These are phyloP conservation scores for Penicillium sp. DNA, from an alignment of 2,329 filamentous ascomycete species.

Conservation along the genomic window DNA sequence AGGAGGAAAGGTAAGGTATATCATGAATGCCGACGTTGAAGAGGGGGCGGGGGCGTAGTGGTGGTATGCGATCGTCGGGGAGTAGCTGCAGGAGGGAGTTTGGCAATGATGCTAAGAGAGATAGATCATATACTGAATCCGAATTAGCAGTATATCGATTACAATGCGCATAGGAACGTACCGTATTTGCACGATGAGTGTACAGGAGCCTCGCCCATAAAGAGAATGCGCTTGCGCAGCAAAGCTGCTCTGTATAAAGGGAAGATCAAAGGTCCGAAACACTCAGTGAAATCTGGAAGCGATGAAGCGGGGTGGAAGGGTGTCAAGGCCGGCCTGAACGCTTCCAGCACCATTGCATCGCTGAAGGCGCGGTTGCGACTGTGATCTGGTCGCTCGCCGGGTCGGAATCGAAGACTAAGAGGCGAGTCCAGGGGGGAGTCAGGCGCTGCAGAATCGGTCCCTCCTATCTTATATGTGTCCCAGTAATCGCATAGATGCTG, in stretches of 20 bases:
- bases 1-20: slow-evolving; percentile 73
- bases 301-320: slow-evolving; percentile 84
- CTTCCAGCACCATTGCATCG: slow-evolving; percentile 43
- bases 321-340: slow-evolving; percentile 61
- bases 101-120: slow-evolving; percentile 87
- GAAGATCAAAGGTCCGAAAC: slow-evolving; percentile 88
- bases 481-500: slow-evolving; percentile 76
- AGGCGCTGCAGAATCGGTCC: slow-evolving; percentile 39
- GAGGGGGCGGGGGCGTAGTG: slow-evolving; percentile 71
- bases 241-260: slow-evolving; percentile 85
- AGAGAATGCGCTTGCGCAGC: slow-evolving; percentile 80
- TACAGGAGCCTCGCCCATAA: slow-evolving; percentile 83
- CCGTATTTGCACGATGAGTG: slow-evolving; percentile 85
- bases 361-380: slow-evolving; percentile 43
- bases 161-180: slow-evolving; percentile 42
- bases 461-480: slow-evolving; percentile 51
- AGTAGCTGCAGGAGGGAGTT: slow-evolving; percentile 69
- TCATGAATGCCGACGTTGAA: slow-evolving; percentile 94
- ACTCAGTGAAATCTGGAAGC: slow-evolving; percentile 71
- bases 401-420: slow-evolving; percentile 51
- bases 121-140: slow-evolving; percentile 79
- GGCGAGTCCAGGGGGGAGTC: slow-evolving; percentile 56
- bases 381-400: slow-evolving; percentile 47
- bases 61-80: slow-evolving; percentile 59
- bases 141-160: slow-evolving; percentile 23